A percentile compares a stretch with the other conserved stretches of the same genome.
phyloP scores from a whole-genome alignment of 441 rosid species.

The California macrophylla region DNA sequence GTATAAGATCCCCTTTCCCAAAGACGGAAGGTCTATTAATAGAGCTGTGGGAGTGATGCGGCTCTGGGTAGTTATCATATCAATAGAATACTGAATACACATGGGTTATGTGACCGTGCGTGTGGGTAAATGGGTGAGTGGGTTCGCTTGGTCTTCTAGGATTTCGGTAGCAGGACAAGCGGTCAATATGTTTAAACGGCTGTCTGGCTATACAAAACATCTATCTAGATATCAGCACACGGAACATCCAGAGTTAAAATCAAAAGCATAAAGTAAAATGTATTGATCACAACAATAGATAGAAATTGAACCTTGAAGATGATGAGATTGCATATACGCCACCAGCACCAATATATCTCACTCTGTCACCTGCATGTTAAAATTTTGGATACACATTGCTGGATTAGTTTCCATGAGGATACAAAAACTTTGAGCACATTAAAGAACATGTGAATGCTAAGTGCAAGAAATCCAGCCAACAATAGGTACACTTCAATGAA shows the following conservation, averaged over 20 bases:
- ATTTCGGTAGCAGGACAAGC: no score
- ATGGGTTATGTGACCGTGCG: no score
- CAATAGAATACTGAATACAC: no score
- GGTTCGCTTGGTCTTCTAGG: no score
- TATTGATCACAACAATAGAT: neutral
- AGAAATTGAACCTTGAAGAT: conserved; percentile 34
- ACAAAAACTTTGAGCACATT: neutral
- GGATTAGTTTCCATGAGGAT: conserved; percentile 10
- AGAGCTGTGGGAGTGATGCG: no score
- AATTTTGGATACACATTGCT: conserved; percentile 5
- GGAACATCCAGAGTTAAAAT: neutral
- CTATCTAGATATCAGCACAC: neutral
- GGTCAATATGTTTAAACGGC: no score
- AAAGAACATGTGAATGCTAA: neutral
- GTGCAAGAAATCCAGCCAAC: neutral
- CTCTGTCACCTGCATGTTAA: conserved; percentile 74
- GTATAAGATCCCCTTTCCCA: no score
- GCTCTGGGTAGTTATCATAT: no score
- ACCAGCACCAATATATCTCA: conserved; percentile 56
- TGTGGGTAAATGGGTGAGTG: no score
- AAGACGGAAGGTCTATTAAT: no score
- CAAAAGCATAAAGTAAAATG: neutral
- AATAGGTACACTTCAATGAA: no score
- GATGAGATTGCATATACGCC: conserved; percentile 39
- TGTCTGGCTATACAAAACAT: no score